A percentile compares a stretch with the other conserved stretches of the same genome.
Evolutionary conservation across 1,139 yeast genomes (phyloP).

Genomic region (Nadsonia starkeyi-henricii): DNA sequence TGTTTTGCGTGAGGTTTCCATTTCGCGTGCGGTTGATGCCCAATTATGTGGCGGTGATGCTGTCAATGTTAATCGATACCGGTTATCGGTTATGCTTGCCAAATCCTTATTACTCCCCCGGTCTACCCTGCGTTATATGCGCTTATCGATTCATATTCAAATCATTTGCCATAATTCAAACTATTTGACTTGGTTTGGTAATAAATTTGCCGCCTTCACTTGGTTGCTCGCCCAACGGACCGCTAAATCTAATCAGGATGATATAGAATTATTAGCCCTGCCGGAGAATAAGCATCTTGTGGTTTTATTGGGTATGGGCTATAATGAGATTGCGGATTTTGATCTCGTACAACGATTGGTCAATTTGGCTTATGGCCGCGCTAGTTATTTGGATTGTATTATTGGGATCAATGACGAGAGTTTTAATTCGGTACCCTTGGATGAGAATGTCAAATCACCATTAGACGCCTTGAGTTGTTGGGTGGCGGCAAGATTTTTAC

Average conservation of each 20-base stretch:
- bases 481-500: slow-evolving; percentile 17
- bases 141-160: slow-evolving; percentile 21
- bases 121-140: slow-evolving; percentile 17
- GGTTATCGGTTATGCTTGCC: slow-evolving; percentile 19
- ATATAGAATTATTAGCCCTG: not conserved
- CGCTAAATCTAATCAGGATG: too few relatives aligned
- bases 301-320: slow-evolving; percentile 9
- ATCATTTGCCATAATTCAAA: slow-evolving; percentile 12
- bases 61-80: slow-evolving; percentile 12
- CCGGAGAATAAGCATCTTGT: slow-evolving; percentile 9
- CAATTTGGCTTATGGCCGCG: slow-evolving; percentile 14
- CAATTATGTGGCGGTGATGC: slow-evolving; percentile 27
- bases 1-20: slow-evolving; percentile 7
- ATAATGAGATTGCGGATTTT: slow-evolving; percentile 13
- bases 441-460: slow-evolving; percentile 17
- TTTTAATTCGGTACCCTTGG: slow-evolving; percentile 14
- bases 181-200: slow-evolving; percentile 6
- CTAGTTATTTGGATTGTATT: slow-evolving; percentile 10
- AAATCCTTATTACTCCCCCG: slow-evolving; percentile 18
- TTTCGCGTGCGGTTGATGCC: slow-evolving; percentile 23
- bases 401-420: slow-evolving; percentile 16
- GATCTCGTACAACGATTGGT: slow-evolving; percentile 15
- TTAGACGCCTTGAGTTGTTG: slow-evolving; percentile 22
- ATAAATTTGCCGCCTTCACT: slow-evolving; percentile 4
- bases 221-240: too few relatives aligned